Evolutionary conservation across 108 stramenopile species (phyloP).

Genomic region (Bacterosira constricta): DNA sequence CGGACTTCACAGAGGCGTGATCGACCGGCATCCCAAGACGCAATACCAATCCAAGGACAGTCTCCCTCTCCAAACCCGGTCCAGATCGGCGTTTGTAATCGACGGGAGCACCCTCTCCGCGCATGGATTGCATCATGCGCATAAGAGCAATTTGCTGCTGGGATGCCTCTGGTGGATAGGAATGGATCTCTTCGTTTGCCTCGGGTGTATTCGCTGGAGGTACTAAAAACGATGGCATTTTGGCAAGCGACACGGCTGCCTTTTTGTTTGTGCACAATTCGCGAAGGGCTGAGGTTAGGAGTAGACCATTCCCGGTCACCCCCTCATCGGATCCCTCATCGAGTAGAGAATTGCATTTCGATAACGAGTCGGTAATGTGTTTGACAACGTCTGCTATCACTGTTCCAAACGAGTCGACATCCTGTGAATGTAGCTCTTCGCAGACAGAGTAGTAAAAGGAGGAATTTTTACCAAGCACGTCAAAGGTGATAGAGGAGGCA

Average conservation of each 20-base stretch:
- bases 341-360: slow-evolving; percentile 53
- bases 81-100: slow-evolving; percentile 71
- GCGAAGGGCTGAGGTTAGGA: slow-evolving; percentile 63
- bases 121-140: slow-evolving; percentile 64
- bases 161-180: slow-evolving; percentile 32
- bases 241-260: slow-evolving; percentile 58
- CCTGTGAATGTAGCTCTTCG: slow-evolving; percentile 76
- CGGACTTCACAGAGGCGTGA: slow-evolving; percentile 29
- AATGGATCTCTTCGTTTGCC: slow-evolving; percentile 54
- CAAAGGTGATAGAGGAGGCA: slow-evolving; percentile 64
- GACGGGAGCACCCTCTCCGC: not conserved
- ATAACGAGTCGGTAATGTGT: slow-evolving; percentile 35
- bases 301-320: slow-evolving; percentile 45
- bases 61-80: slow-evolving; percentile 79
- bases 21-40: slow-evolving; percentile 69
- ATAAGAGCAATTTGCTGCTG: slow-evolving; percentile 42
- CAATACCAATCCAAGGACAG: slow-evolving; percentile 71
- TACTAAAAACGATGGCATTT: slow-evolving; percentile 57
- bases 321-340: slow-evolving; percentile 29
- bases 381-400: slow-evolving; percentile 54
- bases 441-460: slow-evolving; percentile 75
- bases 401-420: slow-evolving; percentile 47
- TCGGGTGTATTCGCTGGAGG: slow-evolving; percentile 57
- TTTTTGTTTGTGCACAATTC: slow-evolving; percentile 75
- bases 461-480: slow-evolving; percentile 55